Conservation (phyloP, 352 stramenopile genomes). For the Phytophthora tentaculata region DNA sequence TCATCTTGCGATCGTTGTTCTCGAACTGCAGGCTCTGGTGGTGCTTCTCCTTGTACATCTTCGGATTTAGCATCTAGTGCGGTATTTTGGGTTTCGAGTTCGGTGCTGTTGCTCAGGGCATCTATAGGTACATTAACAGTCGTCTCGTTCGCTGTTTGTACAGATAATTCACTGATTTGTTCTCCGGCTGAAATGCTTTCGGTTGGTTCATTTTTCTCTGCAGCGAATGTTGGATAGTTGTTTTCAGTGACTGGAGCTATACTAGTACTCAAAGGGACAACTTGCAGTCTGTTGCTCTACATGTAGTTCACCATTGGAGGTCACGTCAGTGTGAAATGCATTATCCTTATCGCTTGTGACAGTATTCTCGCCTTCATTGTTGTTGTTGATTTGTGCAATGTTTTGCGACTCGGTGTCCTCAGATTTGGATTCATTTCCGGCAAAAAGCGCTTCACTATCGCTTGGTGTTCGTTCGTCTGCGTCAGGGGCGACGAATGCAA, state of each 20-base stretch:
- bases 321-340: slow-evolving; percentile 1
- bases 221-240: slow-evolving; percentile 16
- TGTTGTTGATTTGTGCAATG: not conserved
- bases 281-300: not conserved
- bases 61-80: not conserved
- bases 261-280: too few species aligned
- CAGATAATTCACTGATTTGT: not conserved
- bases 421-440: not conserved
- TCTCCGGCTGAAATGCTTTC: not conserved
- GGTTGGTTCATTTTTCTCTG: slow-evolving; percentile 5
- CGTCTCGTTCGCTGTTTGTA: not conserved
- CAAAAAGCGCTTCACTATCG: not conserved
- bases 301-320: not conserved
- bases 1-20: slow-evolving; percentile 14
- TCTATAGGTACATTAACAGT: not conserved
- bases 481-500: slow-evolving; percentile 1
- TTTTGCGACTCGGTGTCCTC: not conserved
- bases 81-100: not conserved
- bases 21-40: not conserved
- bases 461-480: not conserved
- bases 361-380: slow-evolving; percentile 2
- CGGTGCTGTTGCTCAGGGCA: not conserved
- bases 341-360: too few species aligned
- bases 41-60: not conserved
- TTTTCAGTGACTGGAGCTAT: slow-evolving; percentile 4